A percentile compares a stretch with the other conserved stretches of the same genome.
These are phyloP conservation scores for Lycium ferocissimum DNA, from an alignment of 257 asterid genomes.

Conservation along the genomic window DNA sequence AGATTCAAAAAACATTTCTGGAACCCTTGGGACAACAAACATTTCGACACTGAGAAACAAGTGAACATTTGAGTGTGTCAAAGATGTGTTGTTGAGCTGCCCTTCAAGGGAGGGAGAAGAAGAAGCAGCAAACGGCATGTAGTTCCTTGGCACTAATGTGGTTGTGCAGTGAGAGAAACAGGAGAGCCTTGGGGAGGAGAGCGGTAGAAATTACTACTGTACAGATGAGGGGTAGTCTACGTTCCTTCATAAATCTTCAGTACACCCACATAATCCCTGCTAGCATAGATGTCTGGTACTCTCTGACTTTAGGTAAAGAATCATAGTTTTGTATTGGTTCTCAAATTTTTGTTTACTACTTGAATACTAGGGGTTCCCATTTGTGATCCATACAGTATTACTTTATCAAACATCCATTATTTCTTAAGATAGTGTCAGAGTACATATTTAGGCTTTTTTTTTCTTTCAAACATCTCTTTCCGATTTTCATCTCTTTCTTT, in stretches of 20 bases:
- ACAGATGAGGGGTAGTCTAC: neutral
- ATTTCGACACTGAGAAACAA: neutral
- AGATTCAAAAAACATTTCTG: neutral
- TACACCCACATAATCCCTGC: neutral
- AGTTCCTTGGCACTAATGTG: constrained; percentile 4
- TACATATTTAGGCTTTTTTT: neutral
- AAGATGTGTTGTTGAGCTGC: neutral
- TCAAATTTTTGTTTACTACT: constrained; percentile 15
- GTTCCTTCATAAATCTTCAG: neutral
- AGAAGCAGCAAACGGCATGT: neutral
- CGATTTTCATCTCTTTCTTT: neutral
- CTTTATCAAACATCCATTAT: neutral
- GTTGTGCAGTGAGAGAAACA: neutral
- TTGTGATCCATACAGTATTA: constrained; percentile 1
- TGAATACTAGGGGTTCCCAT: neutral
- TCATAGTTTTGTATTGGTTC: neutral
- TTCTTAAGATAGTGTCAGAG: neutral
- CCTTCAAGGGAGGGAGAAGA: constrained; percentile 6
- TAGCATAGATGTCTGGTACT: constrained; percentile 17
- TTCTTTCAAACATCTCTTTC: neutral
- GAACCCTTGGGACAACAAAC: constrained; percentile 14
- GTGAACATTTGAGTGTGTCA: constrained; percentile 6
- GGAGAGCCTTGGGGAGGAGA: neutral
- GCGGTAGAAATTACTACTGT: neutral
- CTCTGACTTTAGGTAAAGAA: constrained; percentile 4